Conservation (phyloP, 768 basidiomycete genomes). For the Tricholoma flavovirens region DNA sequence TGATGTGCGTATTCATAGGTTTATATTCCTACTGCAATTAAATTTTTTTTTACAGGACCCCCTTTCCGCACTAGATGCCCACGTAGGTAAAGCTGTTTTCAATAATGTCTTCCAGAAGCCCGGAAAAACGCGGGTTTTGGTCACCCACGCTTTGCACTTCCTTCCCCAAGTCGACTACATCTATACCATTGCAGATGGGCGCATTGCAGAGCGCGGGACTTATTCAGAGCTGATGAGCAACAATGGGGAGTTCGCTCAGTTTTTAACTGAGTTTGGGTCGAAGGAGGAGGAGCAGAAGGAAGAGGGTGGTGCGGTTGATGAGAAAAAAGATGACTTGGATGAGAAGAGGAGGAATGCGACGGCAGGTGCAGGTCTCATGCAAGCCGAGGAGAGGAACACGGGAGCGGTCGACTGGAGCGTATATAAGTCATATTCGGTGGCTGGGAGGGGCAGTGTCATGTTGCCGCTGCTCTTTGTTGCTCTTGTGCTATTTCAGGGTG, state of each 20-base stretch:
- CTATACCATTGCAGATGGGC: conserved; percentile 70
- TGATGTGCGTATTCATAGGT: conserved; percentile 37
- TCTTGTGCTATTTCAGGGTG: conserved; percentile 60
- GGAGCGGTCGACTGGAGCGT: conserved; percentile 57
- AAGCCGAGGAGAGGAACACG: conserved; percentile 75
- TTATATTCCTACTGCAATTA: neutral
- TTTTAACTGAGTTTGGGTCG: conserved; percentile 75
- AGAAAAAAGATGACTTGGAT: conserved; percentile 31
- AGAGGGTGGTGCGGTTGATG: conserved; percentile 25
- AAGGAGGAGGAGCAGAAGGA: conserved; percentile 50
- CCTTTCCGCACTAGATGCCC: conserved; percentile 86
- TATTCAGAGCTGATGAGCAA: conserved; percentile 64
- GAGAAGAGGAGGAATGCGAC: conserved; percentile 31
- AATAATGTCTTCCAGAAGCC: conserved; percentile 69
- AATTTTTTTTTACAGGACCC: conserved; percentile 48
- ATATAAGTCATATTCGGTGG: conserved; percentile 59
- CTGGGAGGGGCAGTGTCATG: conserved; percentile 61
- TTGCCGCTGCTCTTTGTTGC: conserved; percentile 62
- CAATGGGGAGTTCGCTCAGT: conserved; percentile 63
- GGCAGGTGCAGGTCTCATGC: conserved; percentile 61
- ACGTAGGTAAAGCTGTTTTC: conserved; percentile 85
- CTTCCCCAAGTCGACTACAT: conserved; percentile 85
- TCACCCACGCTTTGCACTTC: conserved; percentile 90
- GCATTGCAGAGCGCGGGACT: conserved; percentile 74
- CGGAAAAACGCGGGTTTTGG: conserved; percentile 79